A percentile compares a stretch with the other conserved stretches of the same genome.
Conservation (phyloP, 2,329 filamentous ascomycete genomes). For the Ophiocordyceps camponoti-leonardi region DNA sequence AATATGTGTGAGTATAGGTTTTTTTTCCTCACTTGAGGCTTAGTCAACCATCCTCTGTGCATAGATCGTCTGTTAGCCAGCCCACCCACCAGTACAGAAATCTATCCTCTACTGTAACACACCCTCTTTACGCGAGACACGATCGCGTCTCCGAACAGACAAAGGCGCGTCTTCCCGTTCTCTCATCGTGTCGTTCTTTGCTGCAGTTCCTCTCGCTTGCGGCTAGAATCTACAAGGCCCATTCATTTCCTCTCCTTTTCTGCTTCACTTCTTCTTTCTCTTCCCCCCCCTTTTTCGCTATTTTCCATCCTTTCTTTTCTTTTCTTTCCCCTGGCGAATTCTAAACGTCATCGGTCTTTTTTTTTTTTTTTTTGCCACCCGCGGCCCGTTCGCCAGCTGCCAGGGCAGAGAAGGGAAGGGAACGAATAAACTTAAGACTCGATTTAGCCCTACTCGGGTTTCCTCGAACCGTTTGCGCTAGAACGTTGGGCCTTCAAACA, state of each 20-base stretch:
- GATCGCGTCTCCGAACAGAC: too few relatives aligned
- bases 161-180: slow-evolving; percentile 12
- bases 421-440: too few relatives aligned
- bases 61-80: too few relatives aligned
- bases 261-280: background rate
- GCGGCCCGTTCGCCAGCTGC: background rate
- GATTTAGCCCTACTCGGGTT: background rate
- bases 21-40: too few relatives aligned
- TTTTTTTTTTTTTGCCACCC: background rate
- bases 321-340: background rate
- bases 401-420: background rate
- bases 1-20: too few relatives aligned
- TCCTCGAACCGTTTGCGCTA: too few relatives aligned
- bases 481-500: too few relatives aligned
- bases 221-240: too few relatives aligned
- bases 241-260: background rate
- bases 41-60: too few relatives aligned
- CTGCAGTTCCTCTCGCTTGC: slow-evolving; percentile 6
- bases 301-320: background rate
- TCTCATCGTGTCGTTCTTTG: slow-evolving; percentile 13
- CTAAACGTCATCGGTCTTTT: background rate
- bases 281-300: background rate
- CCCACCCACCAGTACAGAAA: too few relatives aligned
- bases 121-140: too few relatives aligned
- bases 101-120: too few relatives aligned